Base-by-base conservation (phyloP, 306 rosid species). In the Lupinus albus region DNA sequence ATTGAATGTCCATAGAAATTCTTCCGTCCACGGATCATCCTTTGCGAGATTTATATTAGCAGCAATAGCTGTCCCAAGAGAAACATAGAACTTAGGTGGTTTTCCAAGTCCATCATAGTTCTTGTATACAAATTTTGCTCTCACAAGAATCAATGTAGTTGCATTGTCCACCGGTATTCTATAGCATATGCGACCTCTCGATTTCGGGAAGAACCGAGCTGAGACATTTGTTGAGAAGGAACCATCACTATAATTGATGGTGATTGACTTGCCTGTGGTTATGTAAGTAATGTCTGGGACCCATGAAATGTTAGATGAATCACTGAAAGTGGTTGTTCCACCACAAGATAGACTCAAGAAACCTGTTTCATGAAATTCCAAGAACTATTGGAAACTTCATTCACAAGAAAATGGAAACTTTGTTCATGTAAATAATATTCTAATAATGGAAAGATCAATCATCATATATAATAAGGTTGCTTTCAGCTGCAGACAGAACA, bases 261-360 rank as follows among this genome's bases (percentile, higher is more conserved):
- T 76, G 5, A 80, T 41, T 25, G 76, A 71, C 68, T 82, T 88
- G 68, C 93, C 96, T 13, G 80, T 65, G 80, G 75, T 76, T 67
- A 84, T 76, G 75, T 79, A 92, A 38, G 64, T 74, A 57, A 50
- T 79, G 80, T 92, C 96, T n/a, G 89, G 86, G 17, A 78, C 38
- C 98, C 98, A 92, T 59, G 81, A 77, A 46, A 92, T 83, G 67
- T 80, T 82, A 3, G 71, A 80, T 58, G 88, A 68, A 77, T 92
- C 96, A 30, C 32, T 74, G 79, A 83, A 84, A 62, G 79, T 82
- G 25, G 72, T 71, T 53, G 53, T 83, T 82, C 89, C 95, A 70
- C 98, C 98, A 79, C 98, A 92, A 70, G 93, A 76, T 54, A 92
- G 77, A 79, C 98, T 92, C 80, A 92, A 61, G 81, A 92, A 92